A percentile compares a stretch with the other conserved stretches of the same genome.
Evolutionary conservation across 176 grass and related monocot species (phyloP).

Genomic region (Luzula sylvatica): DNA sequence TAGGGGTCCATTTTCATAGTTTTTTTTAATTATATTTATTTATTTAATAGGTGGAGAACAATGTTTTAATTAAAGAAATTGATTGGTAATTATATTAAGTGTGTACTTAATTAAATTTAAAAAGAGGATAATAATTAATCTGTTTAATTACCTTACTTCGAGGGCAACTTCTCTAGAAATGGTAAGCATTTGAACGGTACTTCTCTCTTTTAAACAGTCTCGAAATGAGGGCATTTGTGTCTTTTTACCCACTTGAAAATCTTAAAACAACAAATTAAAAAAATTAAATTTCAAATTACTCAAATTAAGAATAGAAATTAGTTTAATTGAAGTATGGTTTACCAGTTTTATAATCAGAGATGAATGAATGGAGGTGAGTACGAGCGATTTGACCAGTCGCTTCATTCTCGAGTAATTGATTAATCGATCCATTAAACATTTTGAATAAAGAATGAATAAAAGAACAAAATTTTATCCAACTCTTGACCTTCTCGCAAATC

Average conservation of each 20-base stretch:
- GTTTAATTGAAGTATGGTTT: slow-evolving; percentile 9
- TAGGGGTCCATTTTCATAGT: too few species aligned
- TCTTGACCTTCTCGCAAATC: slow-evolving; percentile 90
- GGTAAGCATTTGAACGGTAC: slow-evolving; percentile 90
- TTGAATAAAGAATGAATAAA: slow-evolving; percentile 80
- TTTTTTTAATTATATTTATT: too few species aligned
- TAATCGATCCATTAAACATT: slow-evolving; percentile 73
- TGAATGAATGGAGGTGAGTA: slow-evolving; percentile 58
- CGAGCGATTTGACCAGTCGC: slow-evolving; percentile 78
- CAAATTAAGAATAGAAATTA: not conserved
- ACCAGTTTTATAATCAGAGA: slow-evolving; percentile 92
- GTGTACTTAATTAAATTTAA: too few species aligned
- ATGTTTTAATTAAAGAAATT: slow-evolving; percentile 10
- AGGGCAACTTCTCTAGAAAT: slow-evolving; percentile 86
- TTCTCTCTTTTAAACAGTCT: slow-evolving; percentile 66
- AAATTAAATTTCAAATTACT: not conserved
- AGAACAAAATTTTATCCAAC: slow-evolving; percentile 95
- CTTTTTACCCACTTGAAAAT: slow-evolving; percentile 74
- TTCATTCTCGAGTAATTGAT: slow-evolving; percentile 73
- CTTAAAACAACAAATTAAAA: slow-evolving; percentile 27
- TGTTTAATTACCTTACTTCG: slow-evolving; percentile 74
- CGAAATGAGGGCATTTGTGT: slow-evolving; percentile 74
- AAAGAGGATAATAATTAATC: not conserved
- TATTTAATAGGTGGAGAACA: too few species aligned
- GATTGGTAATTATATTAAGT: too few species aligned